Evolutionary conservation across 169 alveolate genomes (phyloP).

Genomic region (Eimeria necatrix): DNA sequence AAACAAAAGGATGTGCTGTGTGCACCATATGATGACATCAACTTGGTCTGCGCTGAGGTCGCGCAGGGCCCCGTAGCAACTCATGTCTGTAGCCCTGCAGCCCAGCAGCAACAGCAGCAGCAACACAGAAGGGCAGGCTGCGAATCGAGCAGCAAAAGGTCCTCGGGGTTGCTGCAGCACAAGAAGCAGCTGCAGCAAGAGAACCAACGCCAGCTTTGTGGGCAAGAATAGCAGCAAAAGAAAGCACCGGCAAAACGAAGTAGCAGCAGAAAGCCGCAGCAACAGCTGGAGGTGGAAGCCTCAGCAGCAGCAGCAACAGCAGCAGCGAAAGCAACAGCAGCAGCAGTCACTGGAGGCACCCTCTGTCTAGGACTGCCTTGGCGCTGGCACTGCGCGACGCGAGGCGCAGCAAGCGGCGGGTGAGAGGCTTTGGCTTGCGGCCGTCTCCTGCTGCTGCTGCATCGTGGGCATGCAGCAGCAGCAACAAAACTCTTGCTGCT

Average conservation of each 20-base stretch:
- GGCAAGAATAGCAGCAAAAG: conserved; percentile 7
- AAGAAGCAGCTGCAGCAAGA: conserved; percentile 3
- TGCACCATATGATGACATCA: not conserved
- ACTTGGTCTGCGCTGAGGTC: not conserved
- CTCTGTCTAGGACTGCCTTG: conserved; percentile 20
- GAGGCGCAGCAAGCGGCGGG: conserved; percentile 29
- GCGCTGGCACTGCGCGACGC: conserved; percentile 35
- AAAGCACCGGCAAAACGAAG: not conserved
- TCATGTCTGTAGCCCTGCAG: conserved; percentile 34
- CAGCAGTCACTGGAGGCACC: conserved; percentile 29
- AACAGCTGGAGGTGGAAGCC: not conserved
- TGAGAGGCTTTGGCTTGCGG: conserved; percentile 8
- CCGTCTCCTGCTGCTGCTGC: not conserved
- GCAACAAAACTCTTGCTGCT: conserved; percentile 33
- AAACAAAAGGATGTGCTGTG: not conserved
- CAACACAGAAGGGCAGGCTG: no score
- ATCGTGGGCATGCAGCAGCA: not conserved
- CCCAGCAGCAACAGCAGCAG: conserved; percentile 45
- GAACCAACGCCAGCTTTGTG: not conserved
- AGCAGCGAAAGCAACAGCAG: conserved; percentile 18
- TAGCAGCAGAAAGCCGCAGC: conserved; percentile 11
- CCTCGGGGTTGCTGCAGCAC: not conserved
- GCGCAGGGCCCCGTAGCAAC: conserved; percentile 10
- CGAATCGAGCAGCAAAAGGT: not conserved
- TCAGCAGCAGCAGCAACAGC: conserved; percentile 49